phyloP scores from a whole-genome alignment of 2,329 filamentous ascomycete genomes.

The Arachnopeziza araneosa region DNA sequence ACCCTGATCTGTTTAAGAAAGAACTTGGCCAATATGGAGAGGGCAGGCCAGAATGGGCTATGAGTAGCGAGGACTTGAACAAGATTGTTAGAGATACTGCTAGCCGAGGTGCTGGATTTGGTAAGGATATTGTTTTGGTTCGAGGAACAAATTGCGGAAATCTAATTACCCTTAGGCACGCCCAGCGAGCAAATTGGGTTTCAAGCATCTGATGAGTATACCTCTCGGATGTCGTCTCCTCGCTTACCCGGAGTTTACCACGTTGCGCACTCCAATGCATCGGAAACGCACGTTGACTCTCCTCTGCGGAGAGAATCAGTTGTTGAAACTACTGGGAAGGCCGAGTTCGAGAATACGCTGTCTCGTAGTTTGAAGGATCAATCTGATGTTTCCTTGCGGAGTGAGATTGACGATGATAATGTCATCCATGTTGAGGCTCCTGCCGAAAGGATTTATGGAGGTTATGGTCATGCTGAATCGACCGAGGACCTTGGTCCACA shows the following conservation, averaged over 20 bases:
- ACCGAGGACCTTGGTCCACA: conserved; percentile 46
- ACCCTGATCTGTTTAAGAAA: conserved; percentile 75
- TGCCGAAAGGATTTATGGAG: conserved; percentile 39
- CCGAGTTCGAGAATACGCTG: conserved; percentile 32
- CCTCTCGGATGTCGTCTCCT: conserved; percentile 69
- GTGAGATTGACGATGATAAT: conserved; percentile 46
- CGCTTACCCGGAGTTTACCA: conserved; percentile 38
- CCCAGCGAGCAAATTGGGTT: conserved; percentile 90
- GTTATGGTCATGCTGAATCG: conserved; percentile 33
- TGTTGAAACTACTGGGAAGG: conserved; percentile 26
- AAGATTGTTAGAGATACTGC: conserved; percentile 74
- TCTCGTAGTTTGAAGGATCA: conserved; percentile 31
- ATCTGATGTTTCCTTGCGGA: conserved; percentile 37
- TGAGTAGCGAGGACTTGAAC: conserved; percentile 87
- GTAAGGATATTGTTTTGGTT: conserved; percentile 35
- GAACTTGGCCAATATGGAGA: conserved; percentile 56
- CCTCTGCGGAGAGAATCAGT: conserved; percentile 41
- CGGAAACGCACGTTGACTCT: conserved; percentile 37
- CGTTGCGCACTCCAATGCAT: conserved; percentile 38
- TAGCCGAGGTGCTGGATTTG: conserved; percentile 45
- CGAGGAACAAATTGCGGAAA: conserved; percentile 17
- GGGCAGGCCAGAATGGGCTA: conserved; percentile 64
- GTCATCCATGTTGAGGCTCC: conserved; percentile 77
- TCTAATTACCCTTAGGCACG: conserved; percentile 50
- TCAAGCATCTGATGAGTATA: conserved; percentile 78